Evolutionary conservation across 306 rosid species (phyloP).

Genomic region (Rubus idaeus): DNA sequence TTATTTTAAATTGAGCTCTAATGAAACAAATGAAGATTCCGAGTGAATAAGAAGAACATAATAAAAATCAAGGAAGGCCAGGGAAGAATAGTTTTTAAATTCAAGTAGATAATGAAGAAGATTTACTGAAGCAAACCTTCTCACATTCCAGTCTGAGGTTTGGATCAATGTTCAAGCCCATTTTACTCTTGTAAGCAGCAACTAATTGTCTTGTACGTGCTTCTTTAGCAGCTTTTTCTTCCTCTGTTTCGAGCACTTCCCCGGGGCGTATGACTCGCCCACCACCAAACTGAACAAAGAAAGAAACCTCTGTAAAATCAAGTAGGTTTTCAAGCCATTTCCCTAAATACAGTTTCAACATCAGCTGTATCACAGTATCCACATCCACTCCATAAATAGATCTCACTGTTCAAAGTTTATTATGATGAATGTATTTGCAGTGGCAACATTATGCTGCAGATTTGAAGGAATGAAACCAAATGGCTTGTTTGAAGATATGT

Average conservation of each 20-base stretch:
- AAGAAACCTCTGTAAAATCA: not conserved
- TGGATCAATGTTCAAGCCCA: constrained; percentile 61
- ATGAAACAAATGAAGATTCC: not conserved
- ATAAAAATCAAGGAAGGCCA: not conserved
- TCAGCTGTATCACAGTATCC: not conserved
- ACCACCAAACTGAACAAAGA: constrained; percentile 70
- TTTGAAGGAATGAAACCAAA: not conserved
- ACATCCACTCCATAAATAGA: not conserved
- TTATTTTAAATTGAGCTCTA: not conserved
- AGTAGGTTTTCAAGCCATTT: not conserved
- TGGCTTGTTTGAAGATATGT: not conserved
- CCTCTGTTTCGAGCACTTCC: constrained; percentile 70
- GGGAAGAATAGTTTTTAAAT: not conserved
- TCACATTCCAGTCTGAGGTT: constrained; percentile 73
- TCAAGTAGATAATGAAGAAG: constrained; percentile 15
- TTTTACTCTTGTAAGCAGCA: constrained; percentile 66
- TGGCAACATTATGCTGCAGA: not conserved
- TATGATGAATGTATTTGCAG: not conserved
- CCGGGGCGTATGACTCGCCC: constrained; percentile 78
- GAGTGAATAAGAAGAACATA: too few relatives aligned
- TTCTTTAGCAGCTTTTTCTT: constrained; percentile 76
- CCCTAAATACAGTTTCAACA: not conserved
- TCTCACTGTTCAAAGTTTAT: not conserved
- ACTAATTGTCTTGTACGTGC: constrained; percentile 62
- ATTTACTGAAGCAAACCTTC: constrained; percentile 44